A percentile compares a stretch with the other conserved stretches of the same genome.
Conservation (phyloP, 345 rosid species). For the Pseudoturritis turrita region DNA sequence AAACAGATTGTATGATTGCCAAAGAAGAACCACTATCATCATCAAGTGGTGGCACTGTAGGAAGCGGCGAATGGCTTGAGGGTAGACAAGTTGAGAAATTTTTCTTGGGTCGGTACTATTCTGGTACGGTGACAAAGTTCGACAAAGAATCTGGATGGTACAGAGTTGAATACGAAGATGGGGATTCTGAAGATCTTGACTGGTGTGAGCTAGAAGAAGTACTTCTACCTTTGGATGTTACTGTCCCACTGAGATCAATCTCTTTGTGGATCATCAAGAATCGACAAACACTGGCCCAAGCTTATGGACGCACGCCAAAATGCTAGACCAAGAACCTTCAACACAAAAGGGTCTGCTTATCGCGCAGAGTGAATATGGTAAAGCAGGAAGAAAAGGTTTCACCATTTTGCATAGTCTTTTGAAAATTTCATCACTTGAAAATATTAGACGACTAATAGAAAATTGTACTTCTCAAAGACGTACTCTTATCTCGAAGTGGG, state of each 20-base stretch:
- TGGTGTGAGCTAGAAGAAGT: conserved; percentile 67
- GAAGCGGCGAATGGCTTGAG: conserved; percentile 77
- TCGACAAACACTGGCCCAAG: conserved; percentile 22
- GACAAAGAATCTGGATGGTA: conserved; percentile 78
- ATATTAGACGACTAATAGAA: neutral
- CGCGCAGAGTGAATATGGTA: neutral
- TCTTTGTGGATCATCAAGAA: conserved; percentile 46
- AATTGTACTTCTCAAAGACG: no score
- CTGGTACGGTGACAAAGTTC: conserved; percentile 53
- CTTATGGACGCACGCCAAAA: neutral
- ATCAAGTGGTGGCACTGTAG: conserved; percentile 30
- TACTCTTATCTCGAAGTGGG: no score
- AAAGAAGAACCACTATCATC: conserved; percentile 26
- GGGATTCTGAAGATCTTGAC: conserved; percentile 80
- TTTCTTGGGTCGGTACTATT: conserved; percentile 46
- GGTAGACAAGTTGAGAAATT: conserved; percentile 71
- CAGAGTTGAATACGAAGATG: conserved; percentile 79
- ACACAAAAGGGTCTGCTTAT: neutral
- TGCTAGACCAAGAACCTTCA: conserved; percentile 1
- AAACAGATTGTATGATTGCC: conserved; percentile 10
- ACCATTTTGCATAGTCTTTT: neutral
- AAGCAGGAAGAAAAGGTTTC: neutral
- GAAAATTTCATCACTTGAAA: neutral
- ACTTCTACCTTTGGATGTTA: conserved; percentile 65
- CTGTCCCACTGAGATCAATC: conserved; percentile 55